Percentiles rank a stretch among this genome's conserved stretches.
phyloP scores from a whole-genome alignment of 2,329 filamentous ascomycete genomes.

The Pseudogymnoascus sp. region DNA sequence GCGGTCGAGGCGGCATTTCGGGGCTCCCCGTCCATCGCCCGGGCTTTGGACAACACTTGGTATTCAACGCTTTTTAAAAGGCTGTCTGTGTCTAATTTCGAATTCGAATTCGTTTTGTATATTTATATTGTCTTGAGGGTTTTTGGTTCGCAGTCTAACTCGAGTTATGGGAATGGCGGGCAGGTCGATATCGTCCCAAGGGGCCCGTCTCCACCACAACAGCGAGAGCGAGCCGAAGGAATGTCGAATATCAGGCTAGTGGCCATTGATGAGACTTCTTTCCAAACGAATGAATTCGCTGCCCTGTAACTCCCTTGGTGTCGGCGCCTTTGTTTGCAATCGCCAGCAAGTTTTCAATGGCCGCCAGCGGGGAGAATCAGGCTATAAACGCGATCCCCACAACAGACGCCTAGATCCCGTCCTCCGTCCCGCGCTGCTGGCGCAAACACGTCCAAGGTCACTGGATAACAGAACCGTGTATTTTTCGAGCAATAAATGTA shows the following conservation, averaged over 20 bases:
- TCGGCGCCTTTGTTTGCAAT: constrained; percentile 4
- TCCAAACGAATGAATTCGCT: constrained; percentile 1
- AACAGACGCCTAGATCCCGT: constrained; percentile 3
- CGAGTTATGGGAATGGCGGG: constrained; percentile 2
- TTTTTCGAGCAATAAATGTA: neutral
- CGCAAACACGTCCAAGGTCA: neutral
- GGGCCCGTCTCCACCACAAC: constrained; percentile 8
- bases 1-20: constrained; percentile 6
- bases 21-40: constrained; percentile 5
- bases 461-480: neutral
- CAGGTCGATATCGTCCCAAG: constrained; percentile 4
- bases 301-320: neutral
- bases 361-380: neutral
- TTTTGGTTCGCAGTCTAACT: neutral
- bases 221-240: constrained; percentile 8
- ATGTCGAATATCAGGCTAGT: neutral
- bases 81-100: neutral
- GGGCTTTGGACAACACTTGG: neutral
- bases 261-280: constrained; percentile 5
- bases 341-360: constrained; percentile 2
- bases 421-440: constrained; percentile 5
- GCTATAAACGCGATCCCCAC: neutral
- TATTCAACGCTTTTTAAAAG: neutral
- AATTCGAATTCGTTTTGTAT: neutral
- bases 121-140: neutral